Evolutionary conservation across 2,329 filamentous ascomycete species (phyloP).

Genomic region (Penicillium sp.): DNA sequence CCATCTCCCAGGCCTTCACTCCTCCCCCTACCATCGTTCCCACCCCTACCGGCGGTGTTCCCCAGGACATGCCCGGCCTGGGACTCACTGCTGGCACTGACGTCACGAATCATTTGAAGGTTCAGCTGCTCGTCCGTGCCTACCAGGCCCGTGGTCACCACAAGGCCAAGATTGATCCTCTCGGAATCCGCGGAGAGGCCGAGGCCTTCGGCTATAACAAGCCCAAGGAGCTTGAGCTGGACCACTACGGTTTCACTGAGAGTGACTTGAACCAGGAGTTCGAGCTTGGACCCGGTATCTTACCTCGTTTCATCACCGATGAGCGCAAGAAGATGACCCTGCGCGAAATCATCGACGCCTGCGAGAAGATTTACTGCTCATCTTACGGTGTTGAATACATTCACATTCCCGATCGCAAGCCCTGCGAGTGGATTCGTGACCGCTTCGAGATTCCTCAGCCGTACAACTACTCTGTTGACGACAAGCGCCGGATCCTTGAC

Average conservation of each 20-base stretch:
- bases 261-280: constrained; percentile 92
- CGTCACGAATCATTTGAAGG: constrained; percentile 94
- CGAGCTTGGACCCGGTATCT: constrained; percentile 84
- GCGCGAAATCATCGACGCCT: constrained; percentile 86
- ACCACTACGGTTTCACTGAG: constrained; percentile 93
- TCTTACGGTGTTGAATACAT: constrained; percentile 99
- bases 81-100: constrained; percentile 70
- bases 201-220: constrained; percentile 79
- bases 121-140: constrained; percentile 91
- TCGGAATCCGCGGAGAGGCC: constrained; percentile 84
- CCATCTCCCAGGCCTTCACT: constrained; percentile 93
- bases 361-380: constrained; percentile 94
- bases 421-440: constrained; percentile 97
- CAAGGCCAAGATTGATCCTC: constrained; percentile 95
- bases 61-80: constrained; percentile 66
- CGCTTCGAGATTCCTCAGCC: constrained; percentile 89
- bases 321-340: constrained; percentile 93
- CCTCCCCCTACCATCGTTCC: constrained; percentile 90
- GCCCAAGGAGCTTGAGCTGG: constrained; percentile 87
- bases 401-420: constrained; percentile 93
- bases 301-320: constrained; percentile 88
- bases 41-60: constrained; percentile 71
- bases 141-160: constrained; percentile 98
- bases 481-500: constrained; percentile 96
- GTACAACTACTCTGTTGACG: constrained; percentile 96